These are phyloP conservation scores for Odontarrhena argentea DNA, from an alignment of 345 rosid genomes.

Conservation along the genomic window DNA sequence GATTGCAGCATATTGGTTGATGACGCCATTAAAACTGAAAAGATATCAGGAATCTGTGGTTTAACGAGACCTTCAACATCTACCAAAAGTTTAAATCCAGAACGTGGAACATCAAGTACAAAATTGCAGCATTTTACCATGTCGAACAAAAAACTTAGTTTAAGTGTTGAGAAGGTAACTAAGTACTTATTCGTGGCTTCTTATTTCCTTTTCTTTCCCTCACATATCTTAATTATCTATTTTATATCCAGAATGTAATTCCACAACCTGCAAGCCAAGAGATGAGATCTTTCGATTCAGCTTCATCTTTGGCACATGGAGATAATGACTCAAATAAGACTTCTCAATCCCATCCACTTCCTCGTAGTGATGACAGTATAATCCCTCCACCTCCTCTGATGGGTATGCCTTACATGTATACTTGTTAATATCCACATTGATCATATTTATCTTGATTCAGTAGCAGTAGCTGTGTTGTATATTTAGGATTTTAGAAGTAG, in stretches of 20 bases:
- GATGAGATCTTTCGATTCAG: constrained; percentile 40
- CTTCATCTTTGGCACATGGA: constrained; percentile 39
- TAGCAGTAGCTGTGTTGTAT: constrained; percentile 15
- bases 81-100: constrained; percentile 42
- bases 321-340: constrained; percentile 35
- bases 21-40: constrained; percentile 39
- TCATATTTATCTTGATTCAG: not conserved
- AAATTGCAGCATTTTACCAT: constrained; percentile 32
- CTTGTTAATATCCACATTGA: constrained; percentile 15
- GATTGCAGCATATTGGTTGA: constrained; percentile 59
- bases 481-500: not conserved
- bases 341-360: constrained; percentile 20
- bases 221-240: constrained; percentile 8
- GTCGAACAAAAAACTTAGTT: constrained; percentile 48
- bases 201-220: not conserved
- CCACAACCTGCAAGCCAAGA: constrained; percentile 41
- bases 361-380: constrained; percentile 25
- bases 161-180: constrained; percentile 61
- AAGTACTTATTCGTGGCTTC: constrained; percentile 20
- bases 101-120: constrained; percentile 46
- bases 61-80: constrained; percentile 46
- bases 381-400: constrained; percentile 65
- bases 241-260: constrained; percentile 42
- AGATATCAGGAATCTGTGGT: constrained; percentile 42
- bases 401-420: constrained; percentile 46